Percentiles rank a stretch among this genome's conserved stretches.
Conservation (phyloP, 352 stramenopile genomes). For the Pythium coloratum region DNA sequence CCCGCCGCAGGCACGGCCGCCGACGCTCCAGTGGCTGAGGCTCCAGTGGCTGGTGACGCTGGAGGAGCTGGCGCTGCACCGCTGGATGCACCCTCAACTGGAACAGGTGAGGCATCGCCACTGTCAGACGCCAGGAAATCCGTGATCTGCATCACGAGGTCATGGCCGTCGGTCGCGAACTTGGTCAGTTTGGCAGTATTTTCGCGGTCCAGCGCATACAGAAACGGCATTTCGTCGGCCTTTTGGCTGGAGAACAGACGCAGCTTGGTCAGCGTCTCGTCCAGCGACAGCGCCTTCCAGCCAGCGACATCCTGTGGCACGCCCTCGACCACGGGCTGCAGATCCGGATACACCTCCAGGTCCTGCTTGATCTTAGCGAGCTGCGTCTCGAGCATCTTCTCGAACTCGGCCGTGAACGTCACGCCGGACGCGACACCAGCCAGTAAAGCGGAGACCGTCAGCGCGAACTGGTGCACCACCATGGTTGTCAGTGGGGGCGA, state of each 20-base stretch:
- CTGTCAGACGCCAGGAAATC: neutral
- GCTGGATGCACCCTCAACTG: no score
- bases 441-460: neutral
- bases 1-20: neutral
- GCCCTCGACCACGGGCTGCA: constrained; percentile 5
- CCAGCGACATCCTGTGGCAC: constrained; percentile 22
- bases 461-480: constrained; percentile 1
- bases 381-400: constrained; percentile 12
- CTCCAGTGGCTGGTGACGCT: no score
- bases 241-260: constrained; percentile 15
- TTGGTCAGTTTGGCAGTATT: constrained; percentile 11
- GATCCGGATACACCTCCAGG: constrained; percentile 8
- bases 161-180: constrained; percentile 13
- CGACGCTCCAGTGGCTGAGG: no score
- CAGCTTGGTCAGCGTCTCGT: constrained; percentile 16
- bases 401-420: constrained; percentile 18
- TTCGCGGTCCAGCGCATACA: constrained; percentile 11
- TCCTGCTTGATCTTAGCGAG: constrained; percentile 17
- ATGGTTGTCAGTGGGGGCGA: neutral
- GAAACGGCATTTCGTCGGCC: constrained; percentile 16
- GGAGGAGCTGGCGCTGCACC: no score
- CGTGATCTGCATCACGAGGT: constrained; percentile 5
- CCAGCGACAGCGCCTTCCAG: constrained; percentile 14
- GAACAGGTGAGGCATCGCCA: neutral
- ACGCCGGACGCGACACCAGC: constrained; percentile 10